Percentiles rank a stretch among this genome's conserved stretches.
Conservation (phyloP, 495 filamentous ascomycete species). For the Penicillium salamii region DNA sequence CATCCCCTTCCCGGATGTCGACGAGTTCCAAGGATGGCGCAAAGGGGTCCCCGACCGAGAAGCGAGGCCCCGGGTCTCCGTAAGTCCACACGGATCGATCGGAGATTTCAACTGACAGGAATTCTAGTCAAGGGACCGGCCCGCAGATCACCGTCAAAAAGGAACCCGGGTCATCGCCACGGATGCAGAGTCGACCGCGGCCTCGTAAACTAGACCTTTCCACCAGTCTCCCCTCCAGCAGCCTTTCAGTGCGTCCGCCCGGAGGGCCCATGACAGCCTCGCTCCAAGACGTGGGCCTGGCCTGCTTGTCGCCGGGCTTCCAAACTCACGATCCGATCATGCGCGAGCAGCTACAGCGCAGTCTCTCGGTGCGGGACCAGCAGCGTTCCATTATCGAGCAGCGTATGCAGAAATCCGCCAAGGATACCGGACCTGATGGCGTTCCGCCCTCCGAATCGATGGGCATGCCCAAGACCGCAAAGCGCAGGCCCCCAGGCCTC, state of each 20-base stretch:
- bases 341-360: constrained; percentile 92
- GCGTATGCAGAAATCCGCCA: constrained; percentile 81
- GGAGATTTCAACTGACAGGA: too few relatives aligned
- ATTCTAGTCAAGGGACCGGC: constrained; percentile 48
- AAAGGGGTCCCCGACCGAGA: constrained; percentile 46
- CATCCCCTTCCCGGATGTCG: constrained; percentile 37
- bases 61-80: constrained; percentile 53
- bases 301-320: constrained; percentile 93
- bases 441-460: constrained; percentile 52
- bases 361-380: constrained; percentile 89
- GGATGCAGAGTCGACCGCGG: constrained; percentile 72
- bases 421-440: constrained; percentile 65
- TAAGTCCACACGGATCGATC: too few relatives aligned
- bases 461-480: constrained; percentile 60
- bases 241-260: constrained; percentile 58
- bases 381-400: constrained; percentile 94
- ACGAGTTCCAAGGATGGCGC: constrained; percentile 37
- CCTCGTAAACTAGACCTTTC: constrained; percentile 88
- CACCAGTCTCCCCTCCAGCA: constrained; percentile 59
- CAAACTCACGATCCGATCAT: constrained; percentile 94
- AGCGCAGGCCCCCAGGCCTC: constrained; percentile 82
- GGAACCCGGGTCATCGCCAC: constrained; percentile 82
- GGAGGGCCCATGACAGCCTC: constrained; percentile 75
- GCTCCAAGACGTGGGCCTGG: constrained; percentile 91
- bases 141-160: constrained; percentile 95